A percentile compares a stretch with the other conserved stretches of the same genome.
Conservation (phyloP, 169 alveolate species). For the Plasmodium cynomolgi region DNA sequence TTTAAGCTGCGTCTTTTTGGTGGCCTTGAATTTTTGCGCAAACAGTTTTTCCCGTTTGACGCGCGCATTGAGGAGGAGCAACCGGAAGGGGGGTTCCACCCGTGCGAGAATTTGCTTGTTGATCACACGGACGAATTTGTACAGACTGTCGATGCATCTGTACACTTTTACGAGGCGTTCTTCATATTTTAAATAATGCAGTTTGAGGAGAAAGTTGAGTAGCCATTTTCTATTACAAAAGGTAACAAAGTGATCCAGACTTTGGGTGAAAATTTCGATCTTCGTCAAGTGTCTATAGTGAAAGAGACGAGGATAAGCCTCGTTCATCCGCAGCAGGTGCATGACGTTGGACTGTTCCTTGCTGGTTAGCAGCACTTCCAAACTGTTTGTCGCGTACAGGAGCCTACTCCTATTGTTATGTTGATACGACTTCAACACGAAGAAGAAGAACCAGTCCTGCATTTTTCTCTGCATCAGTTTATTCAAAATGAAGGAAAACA, state of each 20-base stretch:
- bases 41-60: background rate
- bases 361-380: background rate
- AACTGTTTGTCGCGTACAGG: conserved; percentile 5
- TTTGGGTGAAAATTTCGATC: conserved; percentile 17
- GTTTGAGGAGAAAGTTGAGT: conserved; percentile 29
- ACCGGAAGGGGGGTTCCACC: background rate
- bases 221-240: conserved; percentile 35
- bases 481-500: conserved; percentile 28
- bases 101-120: background rate
- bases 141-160: conserved; percentile 21
- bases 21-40: background rate
- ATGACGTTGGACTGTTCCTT: conserved; percentile 14
- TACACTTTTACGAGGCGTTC: conserved; percentile 23
- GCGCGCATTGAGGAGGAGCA: conserved; percentile 23
- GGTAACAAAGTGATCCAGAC: conserved; percentile 13
- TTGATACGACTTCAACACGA: conserved; percentile 36
- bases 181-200: conserved; percentile 27
- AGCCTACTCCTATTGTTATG: conserved; percentile 34
- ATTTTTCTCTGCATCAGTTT: conserved; percentile 33
- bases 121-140: conserved; percentile 7
- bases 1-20: conserved; percentile 12
- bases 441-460: conserved; percentile 11
- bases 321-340: conserved; percentile 10
- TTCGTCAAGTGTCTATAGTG: conserved; percentile 26
- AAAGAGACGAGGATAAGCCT: conserved; percentile 30